phyloP scores from a whole-genome alignment of 1,139 yeast genomes.

The Saccharomycopsis crataegensis region DNA sequence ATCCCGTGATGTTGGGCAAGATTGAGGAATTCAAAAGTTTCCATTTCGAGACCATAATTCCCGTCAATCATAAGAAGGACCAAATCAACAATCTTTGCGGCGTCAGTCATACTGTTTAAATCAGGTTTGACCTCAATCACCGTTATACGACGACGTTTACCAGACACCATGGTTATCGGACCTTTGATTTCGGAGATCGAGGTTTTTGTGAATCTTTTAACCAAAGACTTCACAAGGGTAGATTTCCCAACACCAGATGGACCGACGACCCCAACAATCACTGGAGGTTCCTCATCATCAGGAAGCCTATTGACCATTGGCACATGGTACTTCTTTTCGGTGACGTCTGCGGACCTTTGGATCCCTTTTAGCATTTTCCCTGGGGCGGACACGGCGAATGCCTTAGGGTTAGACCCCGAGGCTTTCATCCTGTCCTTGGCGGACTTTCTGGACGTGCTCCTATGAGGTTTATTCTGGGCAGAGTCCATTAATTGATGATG shows the following conservation, averaged over 20 bases:
- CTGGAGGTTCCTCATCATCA: constrained; percentile 96
- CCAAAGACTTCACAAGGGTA: constrained; percentile 82
- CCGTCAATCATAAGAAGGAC: constrained; percentile 90
- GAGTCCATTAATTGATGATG: constrained; percentile 20
- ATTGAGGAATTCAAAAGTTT: constrained; percentile 96
- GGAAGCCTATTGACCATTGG: constrained; percentile 98
- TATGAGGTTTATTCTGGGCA: constrained; percentile 40
- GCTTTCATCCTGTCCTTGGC: constrained; percentile 16
- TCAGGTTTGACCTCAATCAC: constrained; percentile 92
- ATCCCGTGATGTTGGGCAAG: constrained; percentile 97
- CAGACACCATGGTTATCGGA: constrained; percentile 96
- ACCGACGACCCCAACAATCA: constrained; percentile 93
- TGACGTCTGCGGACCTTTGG: constrained; percentile 74
- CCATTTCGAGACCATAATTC: constrained; percentile 98
- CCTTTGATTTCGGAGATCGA: constrained; percentile 83
- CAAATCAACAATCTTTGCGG: constrained; percentile 91
- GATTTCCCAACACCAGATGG: constrained; percentile 99
- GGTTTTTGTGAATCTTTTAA: constrained; percentile 84
- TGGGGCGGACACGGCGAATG: constrained; percentile 91
- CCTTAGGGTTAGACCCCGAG: constrained; percentile 38
- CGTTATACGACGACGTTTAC: constrained; percentile 87
- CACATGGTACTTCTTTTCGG: constrained; percentile 83
- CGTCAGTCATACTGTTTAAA: constrained; percentile 90
- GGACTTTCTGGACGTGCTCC: constrained; percentile 27
- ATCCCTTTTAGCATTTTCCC: constrained; percentile 83